Percentiles rank a stretch among this genome's conserved stretches.
Conservation (phyloP, 75 land plant species). For the Isoetes taiwanensis region DNA sequence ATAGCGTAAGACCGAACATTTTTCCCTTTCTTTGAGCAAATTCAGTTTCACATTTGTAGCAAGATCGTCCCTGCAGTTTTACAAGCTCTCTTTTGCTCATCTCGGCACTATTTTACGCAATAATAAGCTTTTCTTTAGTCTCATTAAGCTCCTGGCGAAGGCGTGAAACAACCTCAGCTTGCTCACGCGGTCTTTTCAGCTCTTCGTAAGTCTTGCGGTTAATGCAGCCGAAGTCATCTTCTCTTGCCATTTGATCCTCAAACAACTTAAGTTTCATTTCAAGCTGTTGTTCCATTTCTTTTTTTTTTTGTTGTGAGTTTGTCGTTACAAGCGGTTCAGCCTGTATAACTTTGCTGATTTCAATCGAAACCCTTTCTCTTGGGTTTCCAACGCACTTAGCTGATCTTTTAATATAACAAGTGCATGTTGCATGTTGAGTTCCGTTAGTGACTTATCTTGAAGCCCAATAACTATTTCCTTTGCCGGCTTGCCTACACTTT, state of each 20-base stretch:
- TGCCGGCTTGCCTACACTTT: too few species aligned
- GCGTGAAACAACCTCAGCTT: background rate
- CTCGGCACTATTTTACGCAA: constrained; percentile 5
- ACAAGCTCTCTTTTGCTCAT: background rate
- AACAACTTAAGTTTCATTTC: background rate
- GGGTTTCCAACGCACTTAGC: background rate
- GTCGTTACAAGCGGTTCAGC: background rate
- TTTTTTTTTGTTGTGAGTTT: background rate
- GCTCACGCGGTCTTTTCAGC: background rate
- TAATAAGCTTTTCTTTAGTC: background rate
- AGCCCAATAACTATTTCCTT: too few species aligned
- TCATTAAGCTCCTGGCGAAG: background rate
- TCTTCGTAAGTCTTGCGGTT: constrained; percentile 9
- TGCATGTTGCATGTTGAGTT: background rate
- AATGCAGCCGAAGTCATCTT: constrained; percentile 7
- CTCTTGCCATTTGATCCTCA: background rate
- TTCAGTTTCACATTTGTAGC: background rate
- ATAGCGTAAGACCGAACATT: too few species aligned
- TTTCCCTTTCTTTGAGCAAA: too few species aligned
- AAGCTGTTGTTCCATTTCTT: background rate
- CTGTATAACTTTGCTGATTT: background rate
- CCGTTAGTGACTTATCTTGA: constrained; percentile 2
- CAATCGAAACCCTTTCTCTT: background rate
- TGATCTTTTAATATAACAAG: background rate
- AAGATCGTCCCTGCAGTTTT: constrained; percentile 3